Conservation (phyloP, 177 flowering plant genomes). For the Vitis hybrid region DNA sequence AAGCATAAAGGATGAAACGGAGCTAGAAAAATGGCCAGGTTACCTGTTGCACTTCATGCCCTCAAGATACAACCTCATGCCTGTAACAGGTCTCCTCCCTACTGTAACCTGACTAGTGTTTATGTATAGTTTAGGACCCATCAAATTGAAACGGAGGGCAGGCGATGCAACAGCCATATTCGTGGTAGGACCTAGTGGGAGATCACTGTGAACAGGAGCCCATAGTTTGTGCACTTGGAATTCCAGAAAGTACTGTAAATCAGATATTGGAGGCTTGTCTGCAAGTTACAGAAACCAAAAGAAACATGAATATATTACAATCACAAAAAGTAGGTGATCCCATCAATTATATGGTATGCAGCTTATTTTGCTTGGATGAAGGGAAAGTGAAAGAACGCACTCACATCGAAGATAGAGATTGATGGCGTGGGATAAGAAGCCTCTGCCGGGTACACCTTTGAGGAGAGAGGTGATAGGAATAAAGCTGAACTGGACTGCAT, state of each 20-base stretch:
- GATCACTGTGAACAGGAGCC: conserved; percentile 85
- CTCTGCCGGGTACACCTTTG: conserved; percentile 65
- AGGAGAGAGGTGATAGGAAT: conserved; percentile 90
- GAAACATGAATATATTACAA: too few relatives aligned
- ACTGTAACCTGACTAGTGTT: conserved; percentile 61
- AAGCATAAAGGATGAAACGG: background rate
- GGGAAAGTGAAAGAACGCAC: conserved; percentile 14
- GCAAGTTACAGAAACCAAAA: conserved; percentile 14
- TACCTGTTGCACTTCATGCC: conserved; percentile 76
- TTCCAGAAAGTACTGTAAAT: conserved; percentile 70
- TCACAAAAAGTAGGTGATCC: too few relatives aligned
- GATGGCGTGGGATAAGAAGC: conserved; percentile 84
- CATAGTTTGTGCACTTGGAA: conserved; percentile 74
- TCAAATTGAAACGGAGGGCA: conserved; percentile 54
- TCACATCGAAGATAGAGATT: conserved; percentile 88
- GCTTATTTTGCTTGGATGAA: too few relatives aligned
- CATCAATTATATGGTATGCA: too few relatives aligned
- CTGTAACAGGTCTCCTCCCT: conserved; percentile 70
- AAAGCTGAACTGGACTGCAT: conserved; percentile 66
- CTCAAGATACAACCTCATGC: conserved; percentile 79
- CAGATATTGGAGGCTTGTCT: conserved; percentile 85
- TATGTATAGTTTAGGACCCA: conserved; percentile 83
- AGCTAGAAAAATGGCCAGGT: background rate
- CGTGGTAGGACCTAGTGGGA: conserved; percentile 55
- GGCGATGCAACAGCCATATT: conserved; percentile 40